Evolutionary conservation across 441 rosid genomes (phyloP).

Genomic region (Pelargonium fulgidum): DNA sequence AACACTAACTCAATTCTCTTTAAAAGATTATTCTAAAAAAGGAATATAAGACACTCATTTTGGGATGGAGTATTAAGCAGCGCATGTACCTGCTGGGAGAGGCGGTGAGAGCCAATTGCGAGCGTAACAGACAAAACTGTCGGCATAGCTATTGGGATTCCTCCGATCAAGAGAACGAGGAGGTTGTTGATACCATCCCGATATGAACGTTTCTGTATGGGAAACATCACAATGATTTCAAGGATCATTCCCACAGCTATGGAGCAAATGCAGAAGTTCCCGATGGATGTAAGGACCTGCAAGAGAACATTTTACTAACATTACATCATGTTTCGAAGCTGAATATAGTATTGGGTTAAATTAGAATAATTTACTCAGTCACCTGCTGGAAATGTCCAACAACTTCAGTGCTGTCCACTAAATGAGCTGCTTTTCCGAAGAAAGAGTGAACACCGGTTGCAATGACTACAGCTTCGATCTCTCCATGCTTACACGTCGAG

Average conservation of each 20-base stretch:
- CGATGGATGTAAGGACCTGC: conserved; percentile 86
- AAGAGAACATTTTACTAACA: conserved; percentile 13
- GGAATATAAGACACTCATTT: too few species aligned
- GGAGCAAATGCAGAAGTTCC: conserved; percentile 97
- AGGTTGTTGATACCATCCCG: conserved; percentile 92
- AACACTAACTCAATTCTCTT: too few species aligned
- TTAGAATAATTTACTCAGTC: neutral
- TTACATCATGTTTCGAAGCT: conserved; percentile 4
- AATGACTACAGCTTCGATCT: conserved; percentile 86
- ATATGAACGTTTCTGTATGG: conserved; percentile 67
- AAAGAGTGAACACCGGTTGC: conserved; percentile 87
- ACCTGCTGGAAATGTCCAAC: conserved; percentile 92
- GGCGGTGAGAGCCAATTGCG: conserved; percentile 89
- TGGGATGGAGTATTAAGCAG: conserved; percentile 4
- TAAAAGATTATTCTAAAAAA: too few species aligned
- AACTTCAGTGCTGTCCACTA: conserved; percentile 68
- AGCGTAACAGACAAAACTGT: conserved; percentile 90
- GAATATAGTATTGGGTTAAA: neutral
- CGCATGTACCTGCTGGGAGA: conserved; percentile 69
- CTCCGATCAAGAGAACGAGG: conserved; percentile 90
- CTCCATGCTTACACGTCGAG: conserved; percentile 88
- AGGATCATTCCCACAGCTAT: conserved; percentile 89
- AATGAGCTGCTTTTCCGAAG: conserved; percentile 85
- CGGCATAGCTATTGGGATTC: conserved; percentile 98
- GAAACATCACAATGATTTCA: conserved; percentile 90